Evolutionary conservation across 495 filamentous ascomycete species (phyloP).

Genomic region (Terfezia boudieri): DNA sequence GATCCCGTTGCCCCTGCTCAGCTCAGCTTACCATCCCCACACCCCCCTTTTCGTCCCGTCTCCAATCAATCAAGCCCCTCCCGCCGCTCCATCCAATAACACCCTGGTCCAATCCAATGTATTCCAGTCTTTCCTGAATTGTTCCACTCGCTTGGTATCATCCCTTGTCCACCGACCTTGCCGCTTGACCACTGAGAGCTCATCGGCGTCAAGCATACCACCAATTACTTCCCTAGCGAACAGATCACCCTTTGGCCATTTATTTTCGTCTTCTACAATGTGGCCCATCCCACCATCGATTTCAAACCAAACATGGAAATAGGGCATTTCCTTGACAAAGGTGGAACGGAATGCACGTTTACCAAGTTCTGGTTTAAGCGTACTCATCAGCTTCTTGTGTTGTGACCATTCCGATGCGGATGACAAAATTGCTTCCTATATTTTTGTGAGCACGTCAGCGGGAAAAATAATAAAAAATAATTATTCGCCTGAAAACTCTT

Average conservation of each 20-base stretch:
- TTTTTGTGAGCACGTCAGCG: not conserved
- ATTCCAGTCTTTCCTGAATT: slow-evolving; percentile 65
- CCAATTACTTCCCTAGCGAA: slow-evolving; percentile 85
- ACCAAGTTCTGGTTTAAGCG: slow-evolving; percentile 49
- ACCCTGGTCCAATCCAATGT: slow-evolving; percentile 94
- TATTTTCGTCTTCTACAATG: slow-evolving; percentile 64
- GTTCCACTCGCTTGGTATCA: slow-evolving; percentile 47
- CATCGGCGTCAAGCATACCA: slow-evolving; percentile 64
- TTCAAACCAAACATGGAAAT: slow-evolving; percentile 94
- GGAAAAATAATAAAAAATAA: not conserved
- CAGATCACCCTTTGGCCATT: slow-evolving; percentile 82
- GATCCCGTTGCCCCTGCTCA: too few species aligned
- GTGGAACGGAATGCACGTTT: slow-evolving; percentile 61
- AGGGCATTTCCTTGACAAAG: slow-evolving; percentile 91
- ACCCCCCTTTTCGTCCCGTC: too few species aligned
- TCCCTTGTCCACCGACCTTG: slow-evolving; percentile 74
- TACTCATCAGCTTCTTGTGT: slow-evolving; percentile 86
- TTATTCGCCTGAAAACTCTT: not conserved
- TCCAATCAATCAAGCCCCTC: too few species aligned
- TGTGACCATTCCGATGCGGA: slow-evolving; percentile 86
- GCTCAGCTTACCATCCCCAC: too few species aligned
- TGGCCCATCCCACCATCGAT: slow-evolving; percentile 84
- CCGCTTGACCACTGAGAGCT: slow-evolving; percentile 63
- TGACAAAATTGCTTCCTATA: slow-evolving; percentile 57
- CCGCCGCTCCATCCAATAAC: slow-evolving; percentile 28